phyloP scores from a whole-genome alignment of 164 flowering plant species.

The Kalanchoe fedtschenkoi region DNA sequence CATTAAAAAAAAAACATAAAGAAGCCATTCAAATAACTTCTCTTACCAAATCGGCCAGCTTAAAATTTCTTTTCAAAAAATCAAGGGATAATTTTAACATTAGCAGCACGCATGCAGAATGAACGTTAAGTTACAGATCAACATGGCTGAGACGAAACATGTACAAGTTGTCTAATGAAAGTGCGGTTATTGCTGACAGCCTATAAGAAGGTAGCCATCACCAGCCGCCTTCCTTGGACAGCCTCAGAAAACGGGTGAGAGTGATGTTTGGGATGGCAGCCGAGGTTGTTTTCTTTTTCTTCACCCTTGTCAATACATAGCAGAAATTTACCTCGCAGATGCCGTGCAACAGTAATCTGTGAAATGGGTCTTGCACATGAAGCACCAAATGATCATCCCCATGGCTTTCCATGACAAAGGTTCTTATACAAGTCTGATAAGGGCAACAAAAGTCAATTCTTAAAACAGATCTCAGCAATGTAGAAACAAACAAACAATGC shows the following conservation, averaged over 20 bases:
- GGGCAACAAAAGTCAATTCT: neutral
- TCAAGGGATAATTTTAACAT: no score
- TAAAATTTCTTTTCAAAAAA: no score
- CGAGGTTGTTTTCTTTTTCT: conserved; percentile 41
- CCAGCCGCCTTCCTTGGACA: conserved; percentile 72
- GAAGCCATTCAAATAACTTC: no score
- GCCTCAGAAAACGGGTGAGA: conserved; percentile 56
- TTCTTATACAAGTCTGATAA: conserved; percentile 51
- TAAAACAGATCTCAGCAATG: neutral
- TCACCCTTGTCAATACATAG: conserved; percentile 35
- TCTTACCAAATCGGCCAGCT: no score
- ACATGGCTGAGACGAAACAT: neutral
- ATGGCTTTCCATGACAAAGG: conserved; percentile 38
- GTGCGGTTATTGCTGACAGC: neutral
- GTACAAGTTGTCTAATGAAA: neutral
- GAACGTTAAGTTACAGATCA: neutral
- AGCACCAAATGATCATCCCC: conserved; percentile 46
- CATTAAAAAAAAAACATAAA: no score
- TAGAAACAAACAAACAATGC: neutral
- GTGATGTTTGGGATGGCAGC: conserved; percentile 48
- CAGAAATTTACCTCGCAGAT: conserved; percentile 67
- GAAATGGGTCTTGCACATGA: conserved; percentile 73
- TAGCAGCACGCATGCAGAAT: neutral
- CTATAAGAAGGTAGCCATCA: conserved; percentile 8
- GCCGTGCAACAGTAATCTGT: conserved; percentile 80